Base-by-base conservation (phyloP, 495 filamentous ascomycete genomes). In the Aspergillus sparsus region DNA sequence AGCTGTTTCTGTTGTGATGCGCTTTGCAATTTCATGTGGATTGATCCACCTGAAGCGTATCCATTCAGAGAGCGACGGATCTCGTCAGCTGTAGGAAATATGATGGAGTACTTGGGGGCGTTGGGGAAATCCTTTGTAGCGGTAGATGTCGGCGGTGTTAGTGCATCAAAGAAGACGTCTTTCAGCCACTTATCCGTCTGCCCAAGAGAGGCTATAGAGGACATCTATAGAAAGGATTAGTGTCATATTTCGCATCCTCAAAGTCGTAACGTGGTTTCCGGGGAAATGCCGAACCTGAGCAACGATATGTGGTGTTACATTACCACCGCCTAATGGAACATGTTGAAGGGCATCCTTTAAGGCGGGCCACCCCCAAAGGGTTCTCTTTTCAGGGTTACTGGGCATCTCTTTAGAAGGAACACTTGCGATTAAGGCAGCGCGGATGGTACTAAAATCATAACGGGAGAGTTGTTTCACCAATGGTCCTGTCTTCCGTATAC, bases 121-220 rank as follows among this genome's bases (percentile, higher is more conserved):
- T 27, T 27, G 21, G 21, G 21, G 3, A 27, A 1, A 1, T 27
- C 21, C 6, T 63, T 66, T 58, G 53, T 55, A 12, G 34, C 34
- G 57, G 31, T 31, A 55, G 41, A 34, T 39, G 9, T 15, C 34
- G 56, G 55, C 7, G 72, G 70, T 15, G 74, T 70, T 7, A 88
- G 73, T 9, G 82, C 69, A n/a, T 73, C 66, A 69, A 93, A 89
- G 54, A 97, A 78, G 0, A 83, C 81, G 0, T 80, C 77, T 62
- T 79, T 78, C 7, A 96, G 77, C 92, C 92, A 97, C 62, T 81
- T 84, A 55, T 93, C 83, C 27, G 78, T 87, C 49, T 79, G 78
- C 3, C 91, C 91, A 0, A 97, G 79, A 1, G 90, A 89, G 6
- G 91, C 92, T 21, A 97, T 86, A 11, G 91, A 95, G 1, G 92